Conservation (phyloP, 2,329 filamentous ascomycete genomes). For the Conoideocrella luteorostrata region DNA sequence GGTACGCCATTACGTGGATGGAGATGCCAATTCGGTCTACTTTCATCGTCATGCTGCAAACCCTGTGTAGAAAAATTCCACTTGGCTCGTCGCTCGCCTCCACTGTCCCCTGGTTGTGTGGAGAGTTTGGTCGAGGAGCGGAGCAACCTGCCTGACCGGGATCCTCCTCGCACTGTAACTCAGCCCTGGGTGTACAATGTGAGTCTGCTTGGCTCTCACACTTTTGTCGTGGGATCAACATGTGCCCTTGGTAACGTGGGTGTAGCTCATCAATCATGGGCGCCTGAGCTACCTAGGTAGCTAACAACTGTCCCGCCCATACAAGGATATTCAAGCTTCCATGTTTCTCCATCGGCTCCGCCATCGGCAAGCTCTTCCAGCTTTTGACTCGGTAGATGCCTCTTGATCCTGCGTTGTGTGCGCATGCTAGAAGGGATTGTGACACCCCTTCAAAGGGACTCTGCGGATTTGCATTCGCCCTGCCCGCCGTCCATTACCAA, state of each 20-base stretch:
- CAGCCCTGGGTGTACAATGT: too few species aligned
- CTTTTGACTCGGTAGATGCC: background rate
- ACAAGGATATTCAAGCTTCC: background rate
- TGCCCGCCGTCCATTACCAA: background rate
- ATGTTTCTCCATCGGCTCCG: background rate
- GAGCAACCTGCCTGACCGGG: background rate
- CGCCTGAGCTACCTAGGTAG: background rate
- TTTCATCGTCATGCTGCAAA: too few species aligned
- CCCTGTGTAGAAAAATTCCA: background rate
- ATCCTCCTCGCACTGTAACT: background rate
- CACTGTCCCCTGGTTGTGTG: too few species aligned
- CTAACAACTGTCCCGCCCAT: background rate
- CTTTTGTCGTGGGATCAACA: background rate
- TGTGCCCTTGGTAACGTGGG: background rate
- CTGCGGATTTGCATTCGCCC: background rate
- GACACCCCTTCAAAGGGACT: background rate
- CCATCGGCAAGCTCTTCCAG: background rate
- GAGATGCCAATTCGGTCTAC: too few species aligned
- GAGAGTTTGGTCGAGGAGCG: too few species aligned
- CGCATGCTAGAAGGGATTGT: background rate
- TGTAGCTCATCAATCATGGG: background rate
- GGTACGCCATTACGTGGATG: too few species aligned
- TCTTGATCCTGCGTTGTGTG: background rate
- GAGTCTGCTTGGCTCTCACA: background rate
- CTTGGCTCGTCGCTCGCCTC: too few species aligned